Evolutionary conservation across 352 stramenopile species (phyloP), one percentile per base, ranked within the genome.

Genomic region (Globisporangium alternatum): DNA sequence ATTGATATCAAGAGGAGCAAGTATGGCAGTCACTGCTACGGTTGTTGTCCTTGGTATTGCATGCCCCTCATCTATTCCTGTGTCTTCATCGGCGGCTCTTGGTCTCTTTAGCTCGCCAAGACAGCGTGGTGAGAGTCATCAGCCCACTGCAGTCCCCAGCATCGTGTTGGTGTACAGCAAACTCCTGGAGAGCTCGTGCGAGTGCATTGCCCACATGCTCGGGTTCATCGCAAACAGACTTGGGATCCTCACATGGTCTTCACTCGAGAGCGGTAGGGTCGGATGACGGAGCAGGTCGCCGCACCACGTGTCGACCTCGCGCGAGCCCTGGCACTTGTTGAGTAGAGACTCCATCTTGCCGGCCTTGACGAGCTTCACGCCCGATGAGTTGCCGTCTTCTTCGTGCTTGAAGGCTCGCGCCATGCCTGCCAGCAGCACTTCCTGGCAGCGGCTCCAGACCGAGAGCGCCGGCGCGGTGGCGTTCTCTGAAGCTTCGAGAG

Each of bases 301-400:
- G 19, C 33, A 58, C 53, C 53, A 47, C 19, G 53, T 33, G 53
- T 45, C 53, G 7, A 33, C n/a, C 9, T 58, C 53, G 31, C 19
- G 19, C 12, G 53, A 45, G 31, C 17, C 13, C 2, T 15, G 31
- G 33, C 53, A 33, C 31, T 58, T 22, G 22, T 53, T 10, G 5
- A 53, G 9, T 10, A 53, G 25, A n/a, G 30, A 17, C 19, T 52
- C 25, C 6, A 19, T 52, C 21, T 28, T 49, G 6, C 43, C 43
- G 0, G 43, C 19, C 5, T 49, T 21, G 43, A 49, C 28, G 8
- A 2, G 30, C 45, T 52, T 52, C 19, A 6, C 45, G 10, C 17
- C 43, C 43, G 3, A 17, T 13, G 1, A 37, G 31, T 37, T 37
- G 0, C 31, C 19, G 6, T 28, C 19, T n/a, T 13, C 22, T 31